Base-by-base conservation (phyloP, 176 grass and related monocot species). In the Areca catechu region DNA sequence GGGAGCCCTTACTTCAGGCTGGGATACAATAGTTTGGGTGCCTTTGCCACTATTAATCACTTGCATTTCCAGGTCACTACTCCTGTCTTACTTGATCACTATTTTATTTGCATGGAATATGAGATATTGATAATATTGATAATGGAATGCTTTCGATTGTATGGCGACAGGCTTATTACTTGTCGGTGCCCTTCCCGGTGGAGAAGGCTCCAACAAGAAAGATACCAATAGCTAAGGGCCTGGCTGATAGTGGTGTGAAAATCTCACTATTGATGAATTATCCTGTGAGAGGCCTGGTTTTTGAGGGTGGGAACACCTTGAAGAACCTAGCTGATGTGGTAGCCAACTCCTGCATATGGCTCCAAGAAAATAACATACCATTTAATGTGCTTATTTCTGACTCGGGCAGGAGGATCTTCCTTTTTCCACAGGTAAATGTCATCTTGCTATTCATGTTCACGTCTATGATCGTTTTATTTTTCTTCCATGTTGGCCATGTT, bases 11-110 rank as follows among this genome's bases (percentile, higher is more conserved):
- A 83, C 66, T 84, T 95, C 63, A 86, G 90, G 66, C 73, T 95
- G 73, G 90, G 86, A n/a, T 95, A 89, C 77, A 95, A 95, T 65
- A 95, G 90, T 68, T 68, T 95, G 77, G 90, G 86, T 74, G 90
- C 85, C 62, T 95, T 95, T 64, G 90, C 86, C n/a, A 89, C 86
- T 30, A 89, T 95, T 66, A 95, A 98, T 66, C 94, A 98, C 60
- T 81, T 98, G 18, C 88, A 98, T 57, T 92, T 98, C 83, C 88
- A 98, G 94, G 94, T 92, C 70, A 62, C 49, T 30, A 14, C 22
- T 28, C 9, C 7, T 56, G 5, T 18, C 16, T 68, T 57, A 20
- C 18, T 28, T 16, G 34, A 43, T 43, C 10, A 12, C 7, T 12
- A 43, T 43, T 43, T 43, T 12, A 43, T 43, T 43, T 43, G 34